These are phyloP conservation scores for Pezizomycotina sp. DNA, from an alignment of 2,329 filamentous ascomycete species.

Conservation along the genomic window DNA sequence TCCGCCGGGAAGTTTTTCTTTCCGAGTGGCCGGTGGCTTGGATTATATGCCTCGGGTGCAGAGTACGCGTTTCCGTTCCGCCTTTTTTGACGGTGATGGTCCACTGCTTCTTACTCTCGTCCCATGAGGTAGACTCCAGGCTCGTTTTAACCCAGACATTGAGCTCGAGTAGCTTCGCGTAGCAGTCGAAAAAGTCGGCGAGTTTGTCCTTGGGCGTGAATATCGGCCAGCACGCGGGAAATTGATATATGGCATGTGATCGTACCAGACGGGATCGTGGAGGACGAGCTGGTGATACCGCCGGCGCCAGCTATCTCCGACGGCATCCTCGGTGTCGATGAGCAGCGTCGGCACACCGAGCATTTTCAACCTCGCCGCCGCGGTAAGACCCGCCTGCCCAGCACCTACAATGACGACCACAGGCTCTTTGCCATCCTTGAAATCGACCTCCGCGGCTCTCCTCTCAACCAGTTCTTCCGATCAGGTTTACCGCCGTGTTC, in stretches of 20 bases:
- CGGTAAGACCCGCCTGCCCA: conserved; percentile 43
- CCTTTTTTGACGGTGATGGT: conserved; percentile 36
- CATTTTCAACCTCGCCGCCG: conserved; percentile 43
- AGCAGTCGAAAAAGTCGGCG: conserved; percentile 50
- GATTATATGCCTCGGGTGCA: conserved; percentile 47
- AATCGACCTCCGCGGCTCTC: conserved; percentile 35
- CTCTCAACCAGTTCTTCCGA: conserved; percentile 45
- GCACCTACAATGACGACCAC: conserved; percentile 46
- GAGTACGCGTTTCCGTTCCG: conserved; percentile 34
- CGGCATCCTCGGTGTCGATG: conserved; percentile 41
- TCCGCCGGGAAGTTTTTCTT: conserved; percentile 40
- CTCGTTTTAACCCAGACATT: conserved; percentile 47
- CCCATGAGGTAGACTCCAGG: conserved; percentile 36
- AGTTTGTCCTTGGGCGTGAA: conserved; percentile 59
- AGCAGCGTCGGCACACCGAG: conserved; percentile 40
- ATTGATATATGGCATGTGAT: conserved; percentile 45
- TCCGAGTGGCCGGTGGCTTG: conserved; percentile 54
- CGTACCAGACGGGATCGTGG: conserved; percentile 49
- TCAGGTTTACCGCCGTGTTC: conserved; percentile 38
- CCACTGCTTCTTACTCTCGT: conserved; percentile 38
- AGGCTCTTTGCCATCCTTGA: conserved; percentile 34
- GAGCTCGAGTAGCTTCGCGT: conserved; percentile 48
- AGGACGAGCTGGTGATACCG: conserved; percentile 49
- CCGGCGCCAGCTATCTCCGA: conserved; percentile 49
- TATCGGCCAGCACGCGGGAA: conserved; percentile 48